A percentile compares a stretch with the other conserved stretches of the same genome.
phyloP scores from a whole-genome alignment of 1,284 basidiomycete genomes.

The Mycena citricolor region DNA sequence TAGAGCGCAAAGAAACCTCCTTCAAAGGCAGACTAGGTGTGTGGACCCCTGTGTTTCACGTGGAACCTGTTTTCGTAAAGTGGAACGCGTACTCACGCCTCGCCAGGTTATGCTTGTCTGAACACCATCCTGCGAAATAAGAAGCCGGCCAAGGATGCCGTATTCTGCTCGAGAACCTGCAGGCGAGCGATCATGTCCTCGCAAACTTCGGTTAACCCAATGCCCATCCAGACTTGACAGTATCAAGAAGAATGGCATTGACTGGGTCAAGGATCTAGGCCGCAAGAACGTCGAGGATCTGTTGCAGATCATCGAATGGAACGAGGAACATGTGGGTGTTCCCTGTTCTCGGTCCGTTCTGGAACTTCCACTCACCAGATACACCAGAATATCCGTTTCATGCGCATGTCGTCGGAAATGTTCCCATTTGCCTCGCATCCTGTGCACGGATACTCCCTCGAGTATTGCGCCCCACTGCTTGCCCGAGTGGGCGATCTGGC shows the following conservation, averaged over 20 bases:
- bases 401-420: constrained; percentile 86
- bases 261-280: constrained; percentile 78
- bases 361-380: not conserved
- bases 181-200: constrained; percentile 33
- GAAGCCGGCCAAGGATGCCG: constrained; percentile 57
- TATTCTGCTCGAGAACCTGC: constrained; percentile 78
- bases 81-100: constrained; percentile 1
- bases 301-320: constrained; percentile 78
- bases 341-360: constrained; percentile 1
- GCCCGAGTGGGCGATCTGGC: constrained; percentile 70
- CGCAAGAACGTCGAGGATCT: constrained; percentile 75
- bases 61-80: constrained; percentile 20
- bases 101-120: constrained; percentile 72
- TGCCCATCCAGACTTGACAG: constrained; percentile 61
- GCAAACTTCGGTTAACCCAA: constrained; percentile 18
- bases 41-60: too few relatives aligned
- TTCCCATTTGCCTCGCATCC: constrained; percentile 89
- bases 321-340: constrained; percentile 65
- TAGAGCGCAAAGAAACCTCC: constrained; percentile 58
- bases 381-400: constrained; percentile 65
- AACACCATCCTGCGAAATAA: constrained; percentile 78
- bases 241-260: constrained; percentile 79
- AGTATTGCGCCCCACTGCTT: constrained; percentile 58
- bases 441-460: constrained; percentile 77
- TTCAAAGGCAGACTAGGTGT: constrained; percentile 72